phyloP scores from a whole-genome alignment of 1,284 basidiomycete species.

The Ceratobasidium sp. region DNA sequence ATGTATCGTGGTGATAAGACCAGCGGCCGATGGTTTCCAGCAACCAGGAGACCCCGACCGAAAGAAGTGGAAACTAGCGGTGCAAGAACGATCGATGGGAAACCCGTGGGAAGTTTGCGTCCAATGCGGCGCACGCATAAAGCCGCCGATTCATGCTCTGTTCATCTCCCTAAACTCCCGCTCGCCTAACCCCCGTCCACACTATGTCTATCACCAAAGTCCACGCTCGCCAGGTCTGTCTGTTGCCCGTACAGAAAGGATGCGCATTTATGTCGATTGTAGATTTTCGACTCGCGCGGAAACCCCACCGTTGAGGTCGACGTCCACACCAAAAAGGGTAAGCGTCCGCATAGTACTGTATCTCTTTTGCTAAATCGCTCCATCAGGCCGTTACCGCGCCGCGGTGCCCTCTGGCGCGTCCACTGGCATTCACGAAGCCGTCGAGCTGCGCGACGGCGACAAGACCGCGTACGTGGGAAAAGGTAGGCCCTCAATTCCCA shows the following conservation, averaged over 20 bases:
- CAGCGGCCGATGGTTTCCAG: too few relatives aligned
- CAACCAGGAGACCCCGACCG: not conserved
- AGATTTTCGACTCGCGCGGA: slow-evolving; percentile 98
- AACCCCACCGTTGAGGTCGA: slow-evolving; percentile 98
- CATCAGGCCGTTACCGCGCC: slow-evolving; percentile 89
- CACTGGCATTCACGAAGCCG: slow-evolving; percentile 98
- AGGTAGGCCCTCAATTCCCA: slow-evolving; percentile 62
- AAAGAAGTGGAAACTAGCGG: not conserved
- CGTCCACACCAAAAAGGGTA: slow-evolving; percentile 86
- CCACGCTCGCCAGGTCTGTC: slow-evolving; percentile 83
- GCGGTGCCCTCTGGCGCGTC: slow-evolving; percentile 98
- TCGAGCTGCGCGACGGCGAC: slow-evolving; percentile 98
- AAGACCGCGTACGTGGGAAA: slow-evolving; percentile 95
- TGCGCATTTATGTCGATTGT: slow-evolving; percentile 42
- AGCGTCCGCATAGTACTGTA: slow-evolving; percentile 50
- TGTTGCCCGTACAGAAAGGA: not conserved
- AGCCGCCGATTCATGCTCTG: slow-evolving; percentile 12
- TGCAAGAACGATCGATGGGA: slow-evolving; percentile 31
- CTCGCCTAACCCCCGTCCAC: slow-evolving; percentile 41
- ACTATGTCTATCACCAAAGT: slow-evolving; percentile 89
- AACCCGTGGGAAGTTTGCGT: slow-evolving; percentile 22
- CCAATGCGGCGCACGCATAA: slow-evolving; percentile 22
- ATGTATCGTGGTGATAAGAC: too few relatives aligned
- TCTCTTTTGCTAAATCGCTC: slow-evolving; percentile 49
- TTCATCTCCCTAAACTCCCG: slow-evolving; percentile 9